Evolutionary conservation across 441 rosid species (phyloP), one percentile per base, ranked within the genome.

Genomic region (Capsella rubella): DNA sequence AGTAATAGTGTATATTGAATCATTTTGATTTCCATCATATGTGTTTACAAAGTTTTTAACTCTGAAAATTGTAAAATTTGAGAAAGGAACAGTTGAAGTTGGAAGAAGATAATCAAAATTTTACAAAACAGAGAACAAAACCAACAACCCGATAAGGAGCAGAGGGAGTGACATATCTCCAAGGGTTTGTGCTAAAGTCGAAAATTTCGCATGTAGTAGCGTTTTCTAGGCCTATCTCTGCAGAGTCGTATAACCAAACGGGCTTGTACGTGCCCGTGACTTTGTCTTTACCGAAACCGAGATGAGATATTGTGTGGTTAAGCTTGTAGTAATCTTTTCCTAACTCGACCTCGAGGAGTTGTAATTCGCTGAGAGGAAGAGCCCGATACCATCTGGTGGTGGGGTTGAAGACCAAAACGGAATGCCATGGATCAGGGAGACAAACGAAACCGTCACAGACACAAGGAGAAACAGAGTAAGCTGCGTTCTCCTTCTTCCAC

Each of bases 371-470:
- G 25, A 64, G 69, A 64, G 46, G 70, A 50, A 50, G 46, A 50
- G 70, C 1, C 4, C 47, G 46, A 21, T 35, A 25, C 47, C 59
- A 65, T 65, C 70, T n/a, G n/a, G 49, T 65, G 14, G 58, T 12
- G 8, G 70, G 70, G 5, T 50, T 65, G 25, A 50, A 3, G 1
- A 65, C 59, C 21, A 21, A 51, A 50, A 2, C 47, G 3, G 47
- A 0, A 2, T 3, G 2, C 0, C 0, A 1, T 4, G 0, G 25
- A 12, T 9, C 0, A 47, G 50, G 32, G 6, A 69, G 31, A 56
- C 63, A 69, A 53, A 63, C 29, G 12, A 63, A 70, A 55, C 76
- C 76, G 45, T 72, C 70, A 34, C 52, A 55, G 1, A 39, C 32
- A 21, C 4, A 15, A 3, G 7, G 0, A 3, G 6, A 53, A 2